phyloP scores from a whole-genome alignment of 202 grass and related monocot species.

The Schoenoplectus triqueter region DNA sequence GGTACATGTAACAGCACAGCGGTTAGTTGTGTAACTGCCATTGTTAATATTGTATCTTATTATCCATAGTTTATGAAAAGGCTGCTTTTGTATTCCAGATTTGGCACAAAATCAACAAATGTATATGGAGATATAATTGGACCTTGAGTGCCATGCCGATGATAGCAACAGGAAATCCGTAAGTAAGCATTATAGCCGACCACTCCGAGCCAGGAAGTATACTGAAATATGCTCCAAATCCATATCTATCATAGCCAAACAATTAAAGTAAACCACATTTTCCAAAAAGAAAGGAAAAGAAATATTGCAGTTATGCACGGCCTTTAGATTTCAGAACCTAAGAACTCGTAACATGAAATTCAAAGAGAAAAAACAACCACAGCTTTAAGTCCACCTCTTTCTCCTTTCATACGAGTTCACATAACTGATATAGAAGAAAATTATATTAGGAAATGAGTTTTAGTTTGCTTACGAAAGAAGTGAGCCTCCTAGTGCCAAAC shows the following conservation, averaged over 20 bases:
- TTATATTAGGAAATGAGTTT: neutral
- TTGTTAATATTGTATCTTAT: too few relatives aligned
- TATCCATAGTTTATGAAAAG: too few relatives aligned
- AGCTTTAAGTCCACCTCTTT: too few relatives aligned
- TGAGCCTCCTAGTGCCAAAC: conserved; percentile 65
- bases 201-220: conserved; percentile 90
- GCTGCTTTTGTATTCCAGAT: neutral
- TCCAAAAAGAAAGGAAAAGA: too few relatives aligned
- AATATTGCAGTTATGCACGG: neutral
- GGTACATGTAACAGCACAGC: too few relatives aligned
- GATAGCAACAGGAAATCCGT: conserved; percentile 93
- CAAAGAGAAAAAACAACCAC: neutral
- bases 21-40: too few relatives aligned
- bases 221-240: conserved; percentile 96
- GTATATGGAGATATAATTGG: conserved; percentile 23
- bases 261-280: neutral
- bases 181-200: conserved; percentile 93
- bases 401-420: neutral
- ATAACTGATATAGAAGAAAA: neutral
- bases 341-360: conserved; percentile 14
- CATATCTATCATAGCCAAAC: conserved; percentile 58
- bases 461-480: conserved; percentile 73
- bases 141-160: conserved; percentile 99
- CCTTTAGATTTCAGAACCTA: neutral
- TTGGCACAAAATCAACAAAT: conserved; percentile 17